Evolutionary conservation across 495 filamentous ascomycete species (phyloP).

Genomic region (Trichodelitschia bisporula): DNA sequence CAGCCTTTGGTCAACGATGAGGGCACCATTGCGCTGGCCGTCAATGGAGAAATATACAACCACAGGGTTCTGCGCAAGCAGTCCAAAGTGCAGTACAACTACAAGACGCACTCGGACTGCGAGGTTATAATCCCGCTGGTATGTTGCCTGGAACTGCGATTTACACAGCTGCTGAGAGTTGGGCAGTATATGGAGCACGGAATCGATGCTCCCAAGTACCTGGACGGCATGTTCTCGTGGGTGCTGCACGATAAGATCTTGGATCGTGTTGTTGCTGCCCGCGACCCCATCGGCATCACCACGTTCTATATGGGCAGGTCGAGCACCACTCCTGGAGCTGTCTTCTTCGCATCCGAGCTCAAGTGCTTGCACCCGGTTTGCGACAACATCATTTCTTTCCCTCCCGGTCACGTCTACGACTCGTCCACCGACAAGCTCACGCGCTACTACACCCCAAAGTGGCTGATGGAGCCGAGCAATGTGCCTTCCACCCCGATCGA

Average conservation of each 20-base stretch:
- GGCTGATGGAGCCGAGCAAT: slow-evolving; percentile 58
- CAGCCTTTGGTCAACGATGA: slow-evolving; percentile 88
- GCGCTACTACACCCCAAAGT: slow-evolving; percentile 72
- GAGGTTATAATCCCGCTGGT: slow-evolving; percentile 96
- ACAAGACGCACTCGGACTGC: slow-evolving; percentile 95
- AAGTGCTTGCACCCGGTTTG: slow-evolving; percentile 86
- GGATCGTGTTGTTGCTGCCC: slow-evolving; percentile 76
- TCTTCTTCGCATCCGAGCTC: slow-evolving; percentile 91
- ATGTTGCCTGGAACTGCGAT: slow-evolving; percentile 13
- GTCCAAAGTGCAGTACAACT: slow-evolving; percentile 58
- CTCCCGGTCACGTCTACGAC: slow-evolving; percentile 87
- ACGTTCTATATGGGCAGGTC: slow-evolving; percentile 91
- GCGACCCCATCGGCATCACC: slow-evolving; percentile 92
- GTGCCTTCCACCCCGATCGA: slow-evolving; percentile 61
- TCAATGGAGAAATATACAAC: slow-evolving; percentile 99
- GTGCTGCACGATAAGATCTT: slow-evolving; percentile 84
- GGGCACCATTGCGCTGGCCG: slow-evolving; percentile 65
- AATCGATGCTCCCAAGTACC: slow-evolving; percentile 73
- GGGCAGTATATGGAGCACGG: slow-evolving; percentile 74
- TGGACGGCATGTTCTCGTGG: slow-evolving; percentile 99
- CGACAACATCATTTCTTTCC: slow-evolving; percentile 84
- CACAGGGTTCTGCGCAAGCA: slow-evolving; percentile 76
- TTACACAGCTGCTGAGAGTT: slow-evolving; percentile 8
- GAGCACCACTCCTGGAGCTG: slow-evolving; percentile 51
- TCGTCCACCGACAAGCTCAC: slow-evolving; percentile 60